These are phyloP conservation scores for Acanthamoeba sp. DNA, from an alignment of 208 protist genomes.

Conservation along the genomic window DNA sequence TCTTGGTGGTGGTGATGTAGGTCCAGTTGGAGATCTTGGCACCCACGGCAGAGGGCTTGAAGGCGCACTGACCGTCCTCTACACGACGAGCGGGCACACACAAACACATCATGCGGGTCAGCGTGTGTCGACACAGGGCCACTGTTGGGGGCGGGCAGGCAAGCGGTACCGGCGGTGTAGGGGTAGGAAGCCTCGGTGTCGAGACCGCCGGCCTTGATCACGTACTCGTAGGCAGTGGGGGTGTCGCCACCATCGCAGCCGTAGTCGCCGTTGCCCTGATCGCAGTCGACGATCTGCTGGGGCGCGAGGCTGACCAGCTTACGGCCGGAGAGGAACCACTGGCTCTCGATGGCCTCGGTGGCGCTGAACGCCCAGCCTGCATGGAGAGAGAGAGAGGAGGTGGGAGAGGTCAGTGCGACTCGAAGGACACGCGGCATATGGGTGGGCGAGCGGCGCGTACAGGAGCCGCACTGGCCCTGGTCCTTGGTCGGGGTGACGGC, in stretches of 20 bases:
- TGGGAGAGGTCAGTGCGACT: constrained; percentile 86
- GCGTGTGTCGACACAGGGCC: no score
- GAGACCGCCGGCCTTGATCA: constrained; percentile 90
- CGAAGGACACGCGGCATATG: not conserved
- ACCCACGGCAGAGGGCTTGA: constrained; percentile 84
- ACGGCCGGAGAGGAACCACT: constrained; percentile 88
- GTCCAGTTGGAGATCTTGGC: constrained; percentile 90
- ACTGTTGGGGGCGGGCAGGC: not conserved
- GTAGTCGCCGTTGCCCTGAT: constrained; percentile 83
- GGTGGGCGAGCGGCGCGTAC: not conserved
- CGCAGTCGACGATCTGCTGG: constrained; percentile 96
- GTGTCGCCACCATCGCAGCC: constrained; percentile 95
- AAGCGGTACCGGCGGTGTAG: constrained; percentile 79
- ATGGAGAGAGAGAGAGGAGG: constrained; percentile 78
- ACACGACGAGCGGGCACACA: not conserved
- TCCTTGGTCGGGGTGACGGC: constrained; percentile 94
- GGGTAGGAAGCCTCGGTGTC: constrained; percentile 93
- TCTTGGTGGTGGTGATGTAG: constrained; percentile 82
- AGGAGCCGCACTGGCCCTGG: constrained; percentile 85
- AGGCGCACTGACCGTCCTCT: constrained; percentile 85
- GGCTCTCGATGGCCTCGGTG: constrained; percentile 94
- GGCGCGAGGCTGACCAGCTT: constrained; percentile 93
- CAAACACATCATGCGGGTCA: no score
- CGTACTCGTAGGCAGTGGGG: constrained; percentile 91
- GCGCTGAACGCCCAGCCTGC: constrained; percentile 95